Evolutionary conservation across 495 filamentous ascomycete genomes (phyloP).

Genomic region (Tuber brumale): DNA sequence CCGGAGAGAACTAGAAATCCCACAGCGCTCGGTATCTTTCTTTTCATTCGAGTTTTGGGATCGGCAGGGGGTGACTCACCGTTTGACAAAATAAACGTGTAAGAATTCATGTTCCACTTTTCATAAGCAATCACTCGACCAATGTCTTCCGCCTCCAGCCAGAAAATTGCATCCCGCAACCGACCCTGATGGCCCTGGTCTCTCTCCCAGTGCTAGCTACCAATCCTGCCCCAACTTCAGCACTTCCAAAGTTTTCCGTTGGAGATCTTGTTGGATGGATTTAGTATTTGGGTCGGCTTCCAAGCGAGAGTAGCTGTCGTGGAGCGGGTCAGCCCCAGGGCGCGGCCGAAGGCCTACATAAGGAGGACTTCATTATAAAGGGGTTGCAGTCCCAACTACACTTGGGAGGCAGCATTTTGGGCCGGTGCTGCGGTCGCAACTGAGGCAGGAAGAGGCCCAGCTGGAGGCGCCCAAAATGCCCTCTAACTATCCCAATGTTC

Average conservation of each 20-base stretch:
- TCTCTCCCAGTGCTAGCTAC: constrained; percentile 55
- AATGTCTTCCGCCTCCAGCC: constrained; percentile 38
- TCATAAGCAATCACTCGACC: constrained; percentile 8
- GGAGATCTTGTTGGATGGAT: constrained; percentile 53
- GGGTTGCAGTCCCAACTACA: constrained; percentile 64
- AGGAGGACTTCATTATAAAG: constrained; percentile 55
- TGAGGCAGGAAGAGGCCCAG: constrained; percentile 49
- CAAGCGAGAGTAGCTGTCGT: constrained; percentile 55
- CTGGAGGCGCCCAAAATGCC: constrained; percentile 28
- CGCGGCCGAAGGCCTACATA: constrained; percentile 55
- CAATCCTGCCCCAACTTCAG: constrained; percentile 53
- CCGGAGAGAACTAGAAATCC: neutral
- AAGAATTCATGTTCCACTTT: neutral
- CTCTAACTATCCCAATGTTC: constrained; percentile 55
- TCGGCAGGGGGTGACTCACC: constrained; percentile 52
- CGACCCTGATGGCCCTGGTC: constrained; percentile 57
- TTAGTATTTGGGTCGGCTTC: constrained; percentile 54
- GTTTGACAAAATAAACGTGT: constrained; percentile 54
- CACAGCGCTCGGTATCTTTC: constrained; percentile 53
- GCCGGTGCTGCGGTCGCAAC: constrained; percentile 43
- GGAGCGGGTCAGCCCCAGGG: constrained; percentile 53
- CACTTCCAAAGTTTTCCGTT: constrained; percentile 43
- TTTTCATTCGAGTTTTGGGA: constrained; percentile 52
- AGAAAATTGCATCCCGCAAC: constrained; percentile 54
- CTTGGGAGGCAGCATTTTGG: constrained; percentile 61